phyloP scores from a whole-genome alignment of 176 grass and related monocot genomes.

The barley (Hordeum vulgare) region MorexV3_pseudomolecules_assembly NC_058522.1:470675017-470675516 shows the following conservation, averaged over 20 bases:
- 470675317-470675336: not conserved
- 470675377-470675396: not conserved
- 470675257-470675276: not conserved
- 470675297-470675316: not conserved
- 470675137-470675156: not conserved
- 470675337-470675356: not conserved
- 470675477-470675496: not conserved
- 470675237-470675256: not conserved
- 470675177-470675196: not conserved
- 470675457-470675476: not conserved
- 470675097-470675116: not conserved
- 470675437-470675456: not conserved
- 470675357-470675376: constrained; percentile 30
- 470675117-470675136: not conserved
- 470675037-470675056: not conserved
- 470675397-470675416: not conserved
- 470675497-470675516: not conserved
- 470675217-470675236: not conserved
- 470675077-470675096: not conserved
- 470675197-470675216: not conserved
- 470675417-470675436: constrained; percentile 17
- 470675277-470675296: not conserved
- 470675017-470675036: not conserved
- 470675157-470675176: not conserved
- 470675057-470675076: no score